phyloP scores from a whole-genome alignment of 2,329 filamentous ascomycete species.

The Fusarium pseudonygamai region DNA sequence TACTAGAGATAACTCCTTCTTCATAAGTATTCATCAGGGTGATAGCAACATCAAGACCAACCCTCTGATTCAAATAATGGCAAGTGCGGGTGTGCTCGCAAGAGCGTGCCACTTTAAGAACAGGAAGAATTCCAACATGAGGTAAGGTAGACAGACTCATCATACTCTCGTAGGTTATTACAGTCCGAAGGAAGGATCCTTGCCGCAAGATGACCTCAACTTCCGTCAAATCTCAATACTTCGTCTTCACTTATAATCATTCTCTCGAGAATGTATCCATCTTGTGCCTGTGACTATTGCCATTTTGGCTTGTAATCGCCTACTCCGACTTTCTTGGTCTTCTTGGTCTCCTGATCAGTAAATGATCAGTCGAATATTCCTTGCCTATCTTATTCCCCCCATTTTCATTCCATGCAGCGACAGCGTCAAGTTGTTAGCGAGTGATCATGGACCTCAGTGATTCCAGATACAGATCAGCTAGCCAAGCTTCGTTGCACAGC shows the following conservation, averaged over 20 bases:
- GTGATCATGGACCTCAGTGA: slow-evolving; percentile 45
- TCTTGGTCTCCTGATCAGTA: slow-evolving; percentile 32
- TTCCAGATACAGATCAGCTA: slow-evolving; percentile 48
- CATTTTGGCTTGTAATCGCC: slow-evolving; percentile 35
- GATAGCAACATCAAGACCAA: background rate
- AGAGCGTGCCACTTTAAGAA: background rate
- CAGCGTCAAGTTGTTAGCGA: slow-evolving; percentile 14
- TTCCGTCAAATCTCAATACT: background rate
- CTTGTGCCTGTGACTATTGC: slow-evolving; percentile 27
- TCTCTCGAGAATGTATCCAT: slow-evolving; percentile 26
- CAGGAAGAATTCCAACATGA: background rate
- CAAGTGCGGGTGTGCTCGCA: slow-evolving; percentile 11
- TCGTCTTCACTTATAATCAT: slow-evolving; percentile 3
- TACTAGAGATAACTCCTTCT: background rate
- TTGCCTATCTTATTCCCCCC: slow-evolving; percentile 26
- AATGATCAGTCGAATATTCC: slow-evolving; percentile 34
- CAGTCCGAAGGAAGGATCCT: background rate
- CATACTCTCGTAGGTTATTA: background rate
- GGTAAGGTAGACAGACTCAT: background rate
- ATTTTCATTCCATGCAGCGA: slow-evolving; percentile 2
- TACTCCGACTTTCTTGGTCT: slow-evolving; percentile 33
- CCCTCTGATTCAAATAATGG: background rate
- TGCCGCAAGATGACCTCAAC: background rate
- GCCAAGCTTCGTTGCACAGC: slow-evolving; percentile 52
- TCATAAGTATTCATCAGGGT: background rate